Evolutionary conservation across 495 filamentous ascomycete species (phyloP).

Genomic region (Xylaria telfairii): DNA sequence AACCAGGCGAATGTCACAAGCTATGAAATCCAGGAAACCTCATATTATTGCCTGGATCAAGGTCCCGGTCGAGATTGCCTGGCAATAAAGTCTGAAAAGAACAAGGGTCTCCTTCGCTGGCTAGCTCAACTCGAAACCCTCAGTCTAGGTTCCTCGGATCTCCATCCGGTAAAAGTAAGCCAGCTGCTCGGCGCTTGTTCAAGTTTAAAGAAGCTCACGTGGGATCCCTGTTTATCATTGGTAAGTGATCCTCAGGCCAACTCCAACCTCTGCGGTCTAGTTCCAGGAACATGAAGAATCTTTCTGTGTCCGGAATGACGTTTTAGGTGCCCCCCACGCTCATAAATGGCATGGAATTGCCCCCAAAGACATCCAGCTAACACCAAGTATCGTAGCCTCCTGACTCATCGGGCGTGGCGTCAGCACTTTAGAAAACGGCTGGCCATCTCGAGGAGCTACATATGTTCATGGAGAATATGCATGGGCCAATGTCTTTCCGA

Average conservation of each 20-base stretch:
- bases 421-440: neutral
- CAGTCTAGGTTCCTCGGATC: neutral
- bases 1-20: neutral
- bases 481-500: conserved; percentile 2
- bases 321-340: neutral
- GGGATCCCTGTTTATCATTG: neutral
- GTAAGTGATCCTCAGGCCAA: neutral
- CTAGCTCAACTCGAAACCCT: neutral
- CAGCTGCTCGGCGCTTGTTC: neutral
- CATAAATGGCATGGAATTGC: neutral
- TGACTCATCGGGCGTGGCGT: neutral
- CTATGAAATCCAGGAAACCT: neutral
- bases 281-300: neutral
- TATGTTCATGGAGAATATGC: neutral
- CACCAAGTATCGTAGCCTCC: neutral
- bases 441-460: neutral
- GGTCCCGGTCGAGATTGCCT: neutral
- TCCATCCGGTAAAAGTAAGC: neutral
- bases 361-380: neutral
- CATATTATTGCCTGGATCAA: neutral
- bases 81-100: neutral
- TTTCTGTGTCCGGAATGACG: neutral
- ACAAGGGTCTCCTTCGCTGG: neutral
- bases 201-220: neutral
- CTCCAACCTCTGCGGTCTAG: neutral